Percentiles rank a stretch among this genome's conserved stretches.
These are phyloP conservation scores for Epichloe coenophiala DNA, from an alignment of 2,329 filamentous ascomycete genomes.

Conservation along the genomic window DNA sequence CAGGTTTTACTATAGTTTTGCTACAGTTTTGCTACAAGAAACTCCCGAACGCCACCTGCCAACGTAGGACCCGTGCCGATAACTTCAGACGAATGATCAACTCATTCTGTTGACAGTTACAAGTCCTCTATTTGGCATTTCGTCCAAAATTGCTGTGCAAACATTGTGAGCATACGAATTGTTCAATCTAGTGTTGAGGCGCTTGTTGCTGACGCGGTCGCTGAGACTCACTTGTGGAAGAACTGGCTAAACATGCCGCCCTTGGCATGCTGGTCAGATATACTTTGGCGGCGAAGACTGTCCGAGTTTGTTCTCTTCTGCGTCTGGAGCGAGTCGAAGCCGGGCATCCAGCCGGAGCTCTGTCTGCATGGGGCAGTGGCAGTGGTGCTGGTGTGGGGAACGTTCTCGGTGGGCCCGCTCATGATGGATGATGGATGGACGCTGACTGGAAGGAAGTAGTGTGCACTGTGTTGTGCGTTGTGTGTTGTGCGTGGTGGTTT, in stretches of 20 bases:
- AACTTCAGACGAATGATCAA: neutral
- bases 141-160: slow-evolving; percentile 19
- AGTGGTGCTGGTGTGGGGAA: slow-evolving; percentile 5
- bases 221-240: slow-evolving; percentile 39
- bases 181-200: neutral
- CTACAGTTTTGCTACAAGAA: neutral
- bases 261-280: slow-evolving; percentile 37
- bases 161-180: neutral
- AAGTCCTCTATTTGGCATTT: slow-evolving; percentile 12
- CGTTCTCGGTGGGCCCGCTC: slow-evolving; percentile 15
- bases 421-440: slow-evolving; percentile 12
- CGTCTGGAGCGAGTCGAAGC: slow-evolving; percentile 37
- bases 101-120: neutral
- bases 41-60: neutral
- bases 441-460: neutral
- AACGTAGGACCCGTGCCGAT: neutral
- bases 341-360: slow-evolving; percentile 32
- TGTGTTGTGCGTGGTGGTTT: too few relatives aligned
- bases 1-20: too few relatives aligned
- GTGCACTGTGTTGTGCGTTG: neutral
- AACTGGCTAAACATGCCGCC: slow-evolving; percentile 38
- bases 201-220: slow-evolving; percentile 8
- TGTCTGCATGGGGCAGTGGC: slow-evolving; percentile 9
- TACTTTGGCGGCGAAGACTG: slow-evolving; percentile 36
- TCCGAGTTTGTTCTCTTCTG: slow-evolving; percentile 36